Evolutionary conservation across 1,139 yeast genomes (phyloP), one percentile per base, ranked within the genome.

Genomic region (Hansenula sp.): DNA sequence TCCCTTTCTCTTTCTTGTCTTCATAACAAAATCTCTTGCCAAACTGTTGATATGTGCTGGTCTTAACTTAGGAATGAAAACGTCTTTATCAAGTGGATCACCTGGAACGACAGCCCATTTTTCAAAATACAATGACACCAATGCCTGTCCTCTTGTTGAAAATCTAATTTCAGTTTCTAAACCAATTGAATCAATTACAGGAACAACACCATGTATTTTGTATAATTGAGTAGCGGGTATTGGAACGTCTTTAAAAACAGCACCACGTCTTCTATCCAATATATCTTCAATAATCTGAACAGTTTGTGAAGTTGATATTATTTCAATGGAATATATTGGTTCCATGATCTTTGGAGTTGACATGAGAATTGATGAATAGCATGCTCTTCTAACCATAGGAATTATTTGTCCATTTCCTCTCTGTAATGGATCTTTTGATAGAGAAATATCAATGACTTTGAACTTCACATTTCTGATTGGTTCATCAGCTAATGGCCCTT

Each of bases 401-500:
- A 89, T 84, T 11, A 92, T 69, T 55, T 88, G 96, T 1, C 89
- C 87, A 19, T 80, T 75, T 30, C 80, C 75, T 36, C 80, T 62
- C 36, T 73, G 73, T 3, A 71, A 51, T 5, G 68, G 62, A 18
- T 74, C 73, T 1, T 68, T 66, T 9, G 82, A 71, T 3, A 83
- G 56, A 0, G 67, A 65, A 0, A 79, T 76, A 47, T 82, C 89
- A 37, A 88, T 69, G 29, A 94, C 72, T 44, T 78, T 79, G 62
- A 92, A 88, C 48, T 77, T 79, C 6, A 84, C 79, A 42, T 80
- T 75, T 42, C 87, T 67, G 3, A 94, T 71, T 0, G 87, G 83
- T 56, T 89, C 97, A 45, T 85, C 95, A 48, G 95, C 81, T 22
- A 94, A 65, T 0, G 98, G 98, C 0, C 98, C 98, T 53, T 88